Base-by-base conservation (phyloP, 129 eudicot genomes). In the Chrysanthemum lavandulifolium region DNA sequence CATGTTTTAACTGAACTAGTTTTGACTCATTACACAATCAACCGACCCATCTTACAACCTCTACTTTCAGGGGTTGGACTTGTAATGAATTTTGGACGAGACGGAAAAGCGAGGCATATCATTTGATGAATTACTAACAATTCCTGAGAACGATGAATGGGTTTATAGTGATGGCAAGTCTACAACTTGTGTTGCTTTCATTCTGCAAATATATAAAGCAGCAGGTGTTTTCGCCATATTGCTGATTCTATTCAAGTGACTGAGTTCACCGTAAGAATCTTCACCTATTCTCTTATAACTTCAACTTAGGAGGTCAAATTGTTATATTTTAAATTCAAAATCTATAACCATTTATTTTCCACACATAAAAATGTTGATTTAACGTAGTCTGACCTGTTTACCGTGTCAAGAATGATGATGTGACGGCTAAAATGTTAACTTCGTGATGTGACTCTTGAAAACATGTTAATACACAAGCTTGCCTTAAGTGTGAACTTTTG, bases 91-190 rank as follows among this genome's bases (percentile, higher is more conserved):
- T 64, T 83, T 95, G 49, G 87, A 79, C 13, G 99, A 91, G 79
- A 88, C 93, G 10, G 97, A 95, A 77, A 83, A 80, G 16, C 84
- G 90, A 64, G 99, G 99, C 15, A 73, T 91, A 45, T 79, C 96
- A 23, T 95, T 95, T 74, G 99, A 95, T 72, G 96, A 95, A 71
- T 80, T 95, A 58, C 91, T 95, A n/a, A 91, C 96, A 10, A 86
- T 95, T 58, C 97, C 99, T 1, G 99, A 95, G 62, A 89, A 91
- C 40, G 99, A 95, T 66, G 99, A 95, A 16, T 95, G 99, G 99
- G 87, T 90, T 10, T 95, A 95, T 71, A 95, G 97, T 67, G 99
- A 95, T 76, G 99, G 99, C 45, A 88, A 95, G 80, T 95, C 99
- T 14, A 95, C 99, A 67, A 95, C 99, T 21, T 95, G 99, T 61